phyloP scores from a whole-genome alignment of 495 filamentous ascomycete genomes.

The Cladorrhinum samala region DNA sequence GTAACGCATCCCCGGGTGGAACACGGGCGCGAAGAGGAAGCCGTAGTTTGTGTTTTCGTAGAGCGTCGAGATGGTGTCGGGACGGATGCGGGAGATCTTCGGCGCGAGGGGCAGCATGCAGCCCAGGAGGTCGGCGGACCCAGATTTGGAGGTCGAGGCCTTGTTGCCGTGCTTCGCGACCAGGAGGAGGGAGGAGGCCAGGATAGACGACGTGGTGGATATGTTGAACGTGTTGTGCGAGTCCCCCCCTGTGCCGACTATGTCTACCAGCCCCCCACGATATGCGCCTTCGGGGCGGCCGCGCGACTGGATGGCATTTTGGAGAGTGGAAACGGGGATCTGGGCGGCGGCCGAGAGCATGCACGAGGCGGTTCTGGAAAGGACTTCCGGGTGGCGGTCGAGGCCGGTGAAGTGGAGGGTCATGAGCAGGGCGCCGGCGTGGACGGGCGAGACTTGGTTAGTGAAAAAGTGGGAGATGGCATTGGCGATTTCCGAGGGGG shows the following conservation, averaged over 20 bases:
- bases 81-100: slow-evolving; percentile 63
- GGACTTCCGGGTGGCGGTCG: slow-evolving; percentile 72
- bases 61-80: slow-evolving; percentile 58
- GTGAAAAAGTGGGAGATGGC: slow-evolving; percentile 88
- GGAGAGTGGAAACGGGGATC: slow-evolving; percentile 33
- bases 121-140: slow-evolving; percentile 85
- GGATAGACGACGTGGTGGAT: slow-evolving; percentile 86
- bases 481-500: slow-evolving; percentile 74
- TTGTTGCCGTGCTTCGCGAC: slow-evolving; percentile 94
- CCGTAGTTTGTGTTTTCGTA: slow-evolving; percentile 80
- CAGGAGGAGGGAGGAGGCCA: slow-evolving; percentile 75
- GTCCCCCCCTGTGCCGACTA: slow-evolving; percentile 96
- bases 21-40: slow-evolving; percentile 94
- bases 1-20: slow-evolving; percentile 88
- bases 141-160: slow-evolving; percentile 91
- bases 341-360: slow-evolving; percentile 56
- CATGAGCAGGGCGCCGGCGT: slow-evolving; percentile 78
- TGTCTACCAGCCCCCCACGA: slow-evolving; percentile 76
- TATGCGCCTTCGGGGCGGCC: slow-evolving; percentile 64
- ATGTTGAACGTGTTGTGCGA: slow-evolving; percentile 97
- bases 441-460: slow-evolving; percentile 72
- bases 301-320: slow-evolving; percentile 43
- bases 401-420: slow-evolving; percentile 80
- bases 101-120: slow-evolving; percentile 63
- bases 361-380: slow-evolving; percentile 61